A percentile compares a stretch with the other conserved stretches of the same genome.
Evolutionary conservation across 2,329 filamentous ascomycete species (phyloP).

Genomic region (Chrysosporium keratinophilum): DNA sequence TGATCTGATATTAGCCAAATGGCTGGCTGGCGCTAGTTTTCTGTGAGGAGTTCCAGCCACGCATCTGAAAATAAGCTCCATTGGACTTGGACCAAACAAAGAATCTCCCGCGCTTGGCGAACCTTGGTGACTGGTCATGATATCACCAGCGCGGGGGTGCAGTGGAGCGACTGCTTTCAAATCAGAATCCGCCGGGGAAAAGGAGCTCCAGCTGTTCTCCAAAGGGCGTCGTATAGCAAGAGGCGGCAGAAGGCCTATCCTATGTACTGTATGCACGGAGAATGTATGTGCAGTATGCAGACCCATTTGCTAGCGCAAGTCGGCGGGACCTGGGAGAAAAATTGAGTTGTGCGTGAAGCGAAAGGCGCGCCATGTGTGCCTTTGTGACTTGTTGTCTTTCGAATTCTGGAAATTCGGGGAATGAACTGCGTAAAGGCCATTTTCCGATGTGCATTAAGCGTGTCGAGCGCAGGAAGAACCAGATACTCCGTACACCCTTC

Average conservation of each 20-base stretch:
- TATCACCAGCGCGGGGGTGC: not conserved
- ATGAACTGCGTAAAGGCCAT: not conserved
- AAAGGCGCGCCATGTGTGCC: conserved; percentile 1
- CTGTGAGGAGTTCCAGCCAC: not conserved
- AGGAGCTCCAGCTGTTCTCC: not conserved
- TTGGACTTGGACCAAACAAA: conserved; percentile 1
- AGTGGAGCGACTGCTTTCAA: not conserved
- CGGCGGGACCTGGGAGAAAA: not conserved
- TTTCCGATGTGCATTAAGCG: not conserved
- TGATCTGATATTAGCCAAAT: no score
- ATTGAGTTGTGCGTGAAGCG: not conserved
- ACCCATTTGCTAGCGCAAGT: not conserved
- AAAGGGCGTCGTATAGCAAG: not conserved
- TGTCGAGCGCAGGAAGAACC: not conserved
- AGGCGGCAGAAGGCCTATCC: not conserved
- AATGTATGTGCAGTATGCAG: no score
- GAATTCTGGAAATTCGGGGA: not conserved
- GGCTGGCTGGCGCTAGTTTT: no score
- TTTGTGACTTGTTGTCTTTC: not conserved
- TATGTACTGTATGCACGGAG: not conserved
- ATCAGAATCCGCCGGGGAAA: not conserved
- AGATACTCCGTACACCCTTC: no score
- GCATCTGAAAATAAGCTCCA: not conserved
- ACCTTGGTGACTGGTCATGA: not conserved
- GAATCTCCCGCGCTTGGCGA: not conserved